Evolutionary conservation across 768 basidiomycete genomes (phyloP), one percentile per base, ranked within the genome.

Genomic region (Naganishia onofrii): DNA sequence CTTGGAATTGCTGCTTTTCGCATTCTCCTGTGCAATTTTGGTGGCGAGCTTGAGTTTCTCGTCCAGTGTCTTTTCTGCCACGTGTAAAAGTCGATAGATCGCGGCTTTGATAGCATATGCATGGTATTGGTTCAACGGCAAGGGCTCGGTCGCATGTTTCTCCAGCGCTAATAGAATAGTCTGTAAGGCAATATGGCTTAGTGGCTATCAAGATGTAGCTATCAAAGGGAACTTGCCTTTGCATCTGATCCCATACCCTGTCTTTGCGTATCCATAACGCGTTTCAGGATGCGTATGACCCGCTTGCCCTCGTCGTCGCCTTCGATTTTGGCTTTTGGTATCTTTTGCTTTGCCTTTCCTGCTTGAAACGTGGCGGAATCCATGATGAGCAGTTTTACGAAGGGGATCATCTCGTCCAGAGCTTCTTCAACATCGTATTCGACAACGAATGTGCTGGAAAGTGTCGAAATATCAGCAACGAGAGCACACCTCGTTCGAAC

Each of bases 291-390:
- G 12, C 48, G 26, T 13, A 69, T 21, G 21, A 60, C 68, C 42
- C 31, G 52, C 32, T 31, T 51, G 23, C 56, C 66, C 15, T 54
- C 58, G 9, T 53, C 51, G 4, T 81, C 79, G 0, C 69, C 69
- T 66, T 89, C 87, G 3, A 85, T 52, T 70, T 85, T 89, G 0
- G 89, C 86, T 77, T 90, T 91, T 0, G 93, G 92, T 0, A 88
- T 85, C 75, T 87, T 90, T 34, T 86, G 84, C 78, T 89, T 93
- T 17, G 81, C 79, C 56, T 82, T 83, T 3, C 84, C 82, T 68
- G 85, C 87, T 46, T 83, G 82, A 86, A 88, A 92, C 57, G 90
- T 89, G 2, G 81, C 75, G 1, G 83, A 73, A 0, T 85, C 74
- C 19, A 89, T 81, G 9, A 87, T 80, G 28, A 93, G 85, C 23